Evolutionary conservation across 192 early-diverging fungal genomes (phyloP).

Genomic region (Coemansia sp.): DNA sequence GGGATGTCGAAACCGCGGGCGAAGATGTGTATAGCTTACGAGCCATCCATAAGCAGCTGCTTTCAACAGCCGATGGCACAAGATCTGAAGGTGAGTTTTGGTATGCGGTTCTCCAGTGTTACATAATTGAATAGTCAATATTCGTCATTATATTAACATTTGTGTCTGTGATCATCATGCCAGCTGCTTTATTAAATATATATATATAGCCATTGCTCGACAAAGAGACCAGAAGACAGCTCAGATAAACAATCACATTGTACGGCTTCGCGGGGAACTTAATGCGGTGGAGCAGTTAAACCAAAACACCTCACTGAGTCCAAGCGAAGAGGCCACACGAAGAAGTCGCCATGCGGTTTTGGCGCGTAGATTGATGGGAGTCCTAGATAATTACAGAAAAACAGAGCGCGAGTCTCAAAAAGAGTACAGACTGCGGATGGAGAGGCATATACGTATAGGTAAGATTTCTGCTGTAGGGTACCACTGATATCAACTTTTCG

Average conservation of each 20-base stretch:
- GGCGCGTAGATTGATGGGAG: conserved; percentile 39
- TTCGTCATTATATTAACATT: not conserved
- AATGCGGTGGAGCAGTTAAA: conserved; percentile 47
- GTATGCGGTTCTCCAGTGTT: not conserved
- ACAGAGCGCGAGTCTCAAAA: conserved; percentile 49
- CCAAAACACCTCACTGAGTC: conserved; percentile 23
- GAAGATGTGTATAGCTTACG: conserved; percentile 36
- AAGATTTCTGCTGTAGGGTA: conserved; percentile 2
- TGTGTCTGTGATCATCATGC: not conserved
- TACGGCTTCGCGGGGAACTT: conserved; percentile 40
- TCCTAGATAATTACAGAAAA: conserved; percentile 45
- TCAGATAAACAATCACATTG: conserved; percentile 41
- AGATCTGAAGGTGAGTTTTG: conserved; percentile 41
- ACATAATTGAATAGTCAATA: not conserved
- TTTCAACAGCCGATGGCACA: conserved; percentile 43
- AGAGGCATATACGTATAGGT: conserved; percentile 53
- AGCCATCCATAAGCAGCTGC: conserved; percentile 33
- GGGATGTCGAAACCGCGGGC: conserved; percentile 30
- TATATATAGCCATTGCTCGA: conserved; percentile 40
- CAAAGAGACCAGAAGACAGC: conserved; percentile 44
- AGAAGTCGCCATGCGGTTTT: conserved; percentile 39
- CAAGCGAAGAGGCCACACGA: conserved; percentile 45
- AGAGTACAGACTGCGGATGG: conserved; percentile 43
- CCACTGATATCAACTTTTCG: not conserved
- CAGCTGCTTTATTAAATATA: not conserved